Evolutionary conservation across 2,329 filamentous ascomycete genomes (phyloP).

Genomic region (Exophiala sp.): DNA sequence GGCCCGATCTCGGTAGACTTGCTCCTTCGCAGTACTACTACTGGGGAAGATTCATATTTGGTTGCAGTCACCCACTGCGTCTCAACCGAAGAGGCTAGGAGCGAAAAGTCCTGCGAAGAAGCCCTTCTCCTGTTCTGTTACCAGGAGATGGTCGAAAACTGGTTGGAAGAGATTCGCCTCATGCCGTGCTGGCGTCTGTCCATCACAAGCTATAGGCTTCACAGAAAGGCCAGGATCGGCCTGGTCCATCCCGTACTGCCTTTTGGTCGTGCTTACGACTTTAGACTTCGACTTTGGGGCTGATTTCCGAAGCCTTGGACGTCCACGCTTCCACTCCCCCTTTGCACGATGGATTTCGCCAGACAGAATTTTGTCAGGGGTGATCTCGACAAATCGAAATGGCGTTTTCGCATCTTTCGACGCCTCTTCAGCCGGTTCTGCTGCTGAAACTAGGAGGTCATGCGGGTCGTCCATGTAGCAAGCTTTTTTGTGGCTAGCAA

Average conservation of each 20-base stretch:
- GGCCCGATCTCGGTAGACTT: no score
- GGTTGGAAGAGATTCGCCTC: background rate
- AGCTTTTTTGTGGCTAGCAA: background rate
- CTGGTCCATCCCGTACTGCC: no score
- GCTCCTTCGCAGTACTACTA: no score
- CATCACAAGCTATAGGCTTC: no score
- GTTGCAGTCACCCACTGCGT: background rate
- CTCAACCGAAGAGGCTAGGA: background rate
- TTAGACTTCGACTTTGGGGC: background rate
- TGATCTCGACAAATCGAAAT: background rate
- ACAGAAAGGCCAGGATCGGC: no score
- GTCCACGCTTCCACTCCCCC: slow-evolving; percentile 1
- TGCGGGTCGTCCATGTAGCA: background rate
- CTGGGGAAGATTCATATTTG: no score
- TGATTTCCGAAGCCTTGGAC: background rate
- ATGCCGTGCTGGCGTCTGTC: background rate
- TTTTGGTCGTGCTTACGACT: background rate
- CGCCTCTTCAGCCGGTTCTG: background rate
- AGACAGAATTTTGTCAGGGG: background rate
- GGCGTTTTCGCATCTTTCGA: background rate
- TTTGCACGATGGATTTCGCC: background rate
- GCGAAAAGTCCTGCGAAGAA: background rate
- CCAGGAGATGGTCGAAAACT: slow-evolving; percentile 1
- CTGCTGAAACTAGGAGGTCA: background rate
- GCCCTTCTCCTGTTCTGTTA: background rate